These are phyloP conservation scores for Lactifluus rugatus DNA, from an alignment of 768 basidiomycete species.

Conservation along the genomic window DNA sequence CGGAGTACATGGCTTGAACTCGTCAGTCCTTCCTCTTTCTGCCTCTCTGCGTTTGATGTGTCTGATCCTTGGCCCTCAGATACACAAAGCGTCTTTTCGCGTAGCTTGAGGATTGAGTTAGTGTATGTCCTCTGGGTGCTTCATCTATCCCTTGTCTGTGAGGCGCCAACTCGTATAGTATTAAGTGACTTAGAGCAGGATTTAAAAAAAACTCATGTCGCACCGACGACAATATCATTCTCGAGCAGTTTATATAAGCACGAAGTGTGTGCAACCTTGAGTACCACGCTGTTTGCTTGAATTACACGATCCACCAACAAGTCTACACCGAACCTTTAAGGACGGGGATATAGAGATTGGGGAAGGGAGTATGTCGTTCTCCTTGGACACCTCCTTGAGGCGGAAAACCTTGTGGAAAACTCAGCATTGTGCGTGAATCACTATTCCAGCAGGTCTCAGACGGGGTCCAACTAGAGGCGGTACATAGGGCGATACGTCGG, in stretches of 20 bases:
- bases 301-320: not conserved
- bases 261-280: too few species aligned
- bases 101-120: not conserved
- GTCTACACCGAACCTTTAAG: too few species aligned
- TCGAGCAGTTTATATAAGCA: too few species aligned
- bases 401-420: too few species aligned
- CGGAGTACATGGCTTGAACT: slow-evolving; percentile 91
- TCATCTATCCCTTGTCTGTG: not conserved
- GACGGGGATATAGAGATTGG: not conserved
- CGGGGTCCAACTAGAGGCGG: not conserved
- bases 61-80: slow-evolving; percentile 24
- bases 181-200: too few species aligned
- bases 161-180: not conserved
- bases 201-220: too few species aligned
- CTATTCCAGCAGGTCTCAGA: not conserved
- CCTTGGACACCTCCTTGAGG: not conserved
- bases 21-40: slow-evolving; percentile 48
- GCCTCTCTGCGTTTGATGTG: not conserved
- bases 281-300: not conserved
- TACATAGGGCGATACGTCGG: not conserved
- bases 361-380: not conserved
- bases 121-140: not conserved
- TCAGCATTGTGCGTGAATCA: not conserved
- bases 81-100: slow-evolving; percentile 52
- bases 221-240: too few species aligned